These are phyloP conservation scores for Pseudogymnoascus sp. DNA, from an alignment of 2,329 filamentous ascomycete genomes.

Conservation along the genomic window DNA sequence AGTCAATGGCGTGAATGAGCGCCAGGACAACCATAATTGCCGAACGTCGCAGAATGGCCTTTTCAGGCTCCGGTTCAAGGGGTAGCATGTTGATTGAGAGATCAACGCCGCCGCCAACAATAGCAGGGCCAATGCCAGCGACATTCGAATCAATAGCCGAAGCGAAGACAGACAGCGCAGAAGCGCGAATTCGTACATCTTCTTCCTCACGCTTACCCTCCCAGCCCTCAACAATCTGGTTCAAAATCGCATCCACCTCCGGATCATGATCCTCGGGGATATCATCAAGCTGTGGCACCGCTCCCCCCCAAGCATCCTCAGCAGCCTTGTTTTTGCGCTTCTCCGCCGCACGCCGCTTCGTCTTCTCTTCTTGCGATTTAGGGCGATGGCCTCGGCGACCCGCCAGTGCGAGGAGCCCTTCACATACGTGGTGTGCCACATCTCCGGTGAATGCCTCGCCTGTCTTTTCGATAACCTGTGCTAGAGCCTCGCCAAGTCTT, in stretches of 20 bases:
- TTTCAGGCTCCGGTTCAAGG: constrained; percentile 53
- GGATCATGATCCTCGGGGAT: constrained; percentile 19
- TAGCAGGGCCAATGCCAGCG: constrained; percentile 43
- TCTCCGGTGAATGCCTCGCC: constrained; percentile 50
- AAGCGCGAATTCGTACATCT: constrained; percentile 62
- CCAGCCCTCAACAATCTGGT: constrained; percentile 60
- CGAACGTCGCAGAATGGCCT: constrained; percentile 58
- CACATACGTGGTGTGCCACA: constrained; percentile 43
- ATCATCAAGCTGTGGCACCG: constrained; percentile 43
- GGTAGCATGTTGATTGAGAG: constrained; percentile 55
- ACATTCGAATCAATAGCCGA: constrained; percentile 54
- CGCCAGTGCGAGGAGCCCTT: constrained; percentile 56
- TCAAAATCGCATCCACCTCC: constrained; percentile 40
- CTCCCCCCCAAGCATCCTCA: constrained; percentile 48
- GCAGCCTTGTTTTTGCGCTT: constrained; percentile 44
- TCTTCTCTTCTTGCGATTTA: constrained; percentile 51
- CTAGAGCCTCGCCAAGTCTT: constrained; percentile 60
- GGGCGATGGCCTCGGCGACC: constrained; percentile 55
- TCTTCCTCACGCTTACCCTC: constrained; percentile 58
- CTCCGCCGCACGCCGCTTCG: constrained; percentile 41
- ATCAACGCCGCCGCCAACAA: constrained; percentile 53
- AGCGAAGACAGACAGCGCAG: constrained; percentile 60
- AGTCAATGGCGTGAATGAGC: constrained; percentile 54
- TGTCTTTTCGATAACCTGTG: constrained; percentile 56
- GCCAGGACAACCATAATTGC: constrained; percentile 57